phyloP scores from a whole-genome alignment of 257 asterid species.

The Buddleja alternifolia region DNA sequence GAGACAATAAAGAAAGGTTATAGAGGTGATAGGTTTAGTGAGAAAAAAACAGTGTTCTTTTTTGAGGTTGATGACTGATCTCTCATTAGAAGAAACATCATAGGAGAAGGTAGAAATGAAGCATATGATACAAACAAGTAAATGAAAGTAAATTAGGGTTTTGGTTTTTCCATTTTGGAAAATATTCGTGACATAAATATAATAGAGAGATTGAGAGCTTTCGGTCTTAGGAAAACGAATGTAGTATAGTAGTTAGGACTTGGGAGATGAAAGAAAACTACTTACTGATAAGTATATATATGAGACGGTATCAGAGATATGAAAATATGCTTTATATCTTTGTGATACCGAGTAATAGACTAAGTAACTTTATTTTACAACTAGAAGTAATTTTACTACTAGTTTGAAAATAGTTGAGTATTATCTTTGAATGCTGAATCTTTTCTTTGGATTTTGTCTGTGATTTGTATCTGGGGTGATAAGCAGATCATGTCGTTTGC shows the following conservation, averaged over 20 bases:
- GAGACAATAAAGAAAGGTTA: conserved; percentile 33
- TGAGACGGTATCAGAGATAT: conserved; percentile 12
- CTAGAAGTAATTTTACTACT: conserved; percentile 8
- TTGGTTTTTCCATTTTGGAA: conserved; percentile 9
- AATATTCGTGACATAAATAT: conserved; percentile 27
- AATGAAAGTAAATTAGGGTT: conserved; percentile 35
- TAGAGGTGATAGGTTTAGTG: conserved; percentile 38
- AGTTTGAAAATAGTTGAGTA: background rate
- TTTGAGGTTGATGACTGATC: conserved; percentile 29
- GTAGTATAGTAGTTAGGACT: conserved; percentile 43
- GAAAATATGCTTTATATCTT: conserved; percentile 12
- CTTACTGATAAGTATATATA: conserved; percentile 23
- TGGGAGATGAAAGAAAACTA: conserved; percentile 25
- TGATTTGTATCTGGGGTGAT: too few species aligned
- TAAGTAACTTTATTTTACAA: conserved; percentile 27
- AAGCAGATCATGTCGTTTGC: too few species aligned
- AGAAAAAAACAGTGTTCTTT: conserved; percentile 36
- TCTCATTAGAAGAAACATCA: conserved; percentile 43
- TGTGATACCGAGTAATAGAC: conserved; percentile 16
- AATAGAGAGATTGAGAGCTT: conserved; percentile 25
- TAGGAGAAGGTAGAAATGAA: conserved; percentile 38
- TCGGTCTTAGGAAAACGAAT: conserved; percentile 21
- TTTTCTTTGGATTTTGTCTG: background rate
- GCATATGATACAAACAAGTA: conserved; percentile 39
- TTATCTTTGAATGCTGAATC: background rate